phyloP scores from a whole-genome alignment of 768 basidiomycete genomes.

The Tylopilus balloui region DNA sequence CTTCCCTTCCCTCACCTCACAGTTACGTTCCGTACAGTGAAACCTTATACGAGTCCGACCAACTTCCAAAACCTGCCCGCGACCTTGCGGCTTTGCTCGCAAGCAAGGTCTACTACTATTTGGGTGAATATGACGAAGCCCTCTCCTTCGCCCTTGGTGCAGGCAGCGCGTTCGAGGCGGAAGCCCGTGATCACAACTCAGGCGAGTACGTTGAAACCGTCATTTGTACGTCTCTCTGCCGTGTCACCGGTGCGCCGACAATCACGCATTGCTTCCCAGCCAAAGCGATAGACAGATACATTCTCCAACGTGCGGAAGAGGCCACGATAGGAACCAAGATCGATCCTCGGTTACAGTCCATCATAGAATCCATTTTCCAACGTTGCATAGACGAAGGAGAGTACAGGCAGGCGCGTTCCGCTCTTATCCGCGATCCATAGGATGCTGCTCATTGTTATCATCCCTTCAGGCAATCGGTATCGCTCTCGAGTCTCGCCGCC shows the following conservation, averaged over 20 bases:
- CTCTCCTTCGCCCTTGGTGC: constrained; percentile 93
- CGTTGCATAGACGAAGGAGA: constrained; percentile 86
- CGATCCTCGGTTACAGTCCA: constrained; percentile 72
- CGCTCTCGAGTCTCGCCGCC: constrained; percentile 83
- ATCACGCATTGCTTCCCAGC: constrained; percentile 43
- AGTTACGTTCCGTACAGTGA: constrained; percentile 53
- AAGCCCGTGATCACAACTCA: constrained; percentile 55
- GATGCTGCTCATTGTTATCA: constrained; percentile 7
- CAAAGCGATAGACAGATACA: constrained; percentile 94
- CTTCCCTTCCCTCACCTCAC: constrained; percentile 8
- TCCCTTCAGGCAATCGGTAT: constrained; percentile 80
- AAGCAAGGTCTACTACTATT: constrained; percentile 98
- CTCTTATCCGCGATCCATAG: neutral
- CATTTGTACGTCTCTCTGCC: constrained; percentile 63
- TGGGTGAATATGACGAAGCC: constrained; percentile 94
- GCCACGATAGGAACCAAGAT: constrained; percentile 50
- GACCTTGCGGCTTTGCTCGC: constrained; percentile 85
- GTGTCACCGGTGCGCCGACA: neutral
- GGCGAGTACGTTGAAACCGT: constrained; percentile 94
- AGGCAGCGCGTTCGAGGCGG: constrained; percentile 77
- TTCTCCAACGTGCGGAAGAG: constrained; percentile 61
- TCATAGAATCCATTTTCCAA: constrained; percentile 86
- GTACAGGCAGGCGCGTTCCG: constrained; percentile 70
- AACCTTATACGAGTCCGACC: constrained; percentile 78
- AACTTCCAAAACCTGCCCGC: constrained; percentile 68